Evolutionary conservation across 2,329 filamentous ascomycete genomes (phyloP), one percentile per base, ranked within the genome.

Genomic region (Lachnellula willkommii): DNA sequence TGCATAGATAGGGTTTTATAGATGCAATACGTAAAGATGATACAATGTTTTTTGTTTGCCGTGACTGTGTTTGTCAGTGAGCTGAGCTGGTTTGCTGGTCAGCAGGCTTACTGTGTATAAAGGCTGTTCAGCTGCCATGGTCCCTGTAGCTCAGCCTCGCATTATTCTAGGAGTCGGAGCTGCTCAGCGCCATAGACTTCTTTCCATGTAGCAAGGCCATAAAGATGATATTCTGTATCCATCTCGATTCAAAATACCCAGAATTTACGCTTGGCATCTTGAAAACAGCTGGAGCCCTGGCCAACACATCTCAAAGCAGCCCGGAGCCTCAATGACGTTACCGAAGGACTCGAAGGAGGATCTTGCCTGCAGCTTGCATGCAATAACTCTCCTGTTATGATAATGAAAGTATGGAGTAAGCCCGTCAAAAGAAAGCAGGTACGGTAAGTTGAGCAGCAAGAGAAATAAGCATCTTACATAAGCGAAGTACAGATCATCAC

Each of bases 1-100:
- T 39, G n/a, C n/a, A 52, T 52, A 52, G n/a, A n/a, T n/a, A n/a
- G 28, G 50, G 35, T 40, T 6, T 52, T 35, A 52, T 52, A 52
- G 40, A 47, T n/a, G 42, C 28, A 52, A 51, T 32, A 28, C 17
- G 14, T 32, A 17, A 43, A 43, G 8, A 20, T n/a, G 12, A 32
- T 32, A 32, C 28, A 32, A 11, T 32, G 28, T 3, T 7, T 32
- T 11, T 32, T n/a, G 28, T 32, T 32, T 32, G 28, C 28, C 9
- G n/a, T 20, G n/a, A 45, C 11, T 12, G 11, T 45, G 42, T 14
- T 11, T 24, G 20, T 5, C 12, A 20, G 5, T 45, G 42, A 5
- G 7, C 12, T 20, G n/a, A 15, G 42, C 42, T 39, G 53, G n/a
- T 45, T 55, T n/a, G 47, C 20, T 35, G 15, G 35, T 12, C 8